Conservation (phyloP, 768 basidiomycete genomes). For the Amyloporia xantha region DNA sequence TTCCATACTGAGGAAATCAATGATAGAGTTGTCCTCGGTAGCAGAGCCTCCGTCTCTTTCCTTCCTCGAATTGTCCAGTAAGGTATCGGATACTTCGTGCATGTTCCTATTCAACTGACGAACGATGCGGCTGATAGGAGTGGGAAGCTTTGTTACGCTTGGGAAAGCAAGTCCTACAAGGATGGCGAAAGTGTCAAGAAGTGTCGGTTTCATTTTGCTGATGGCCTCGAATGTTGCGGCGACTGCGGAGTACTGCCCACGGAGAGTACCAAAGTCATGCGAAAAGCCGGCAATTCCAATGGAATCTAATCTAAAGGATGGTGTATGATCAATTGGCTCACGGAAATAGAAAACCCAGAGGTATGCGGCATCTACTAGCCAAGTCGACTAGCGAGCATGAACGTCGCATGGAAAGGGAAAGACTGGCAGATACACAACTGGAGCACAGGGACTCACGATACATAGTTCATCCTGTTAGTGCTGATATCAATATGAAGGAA, state of each 20-base stretch:
- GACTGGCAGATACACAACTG: too few species aligned
- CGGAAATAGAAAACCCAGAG: too few species aligned
- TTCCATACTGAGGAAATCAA: constrained; percentile 30
- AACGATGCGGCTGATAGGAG: constrained; percentile 18
- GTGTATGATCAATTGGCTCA: too few species aligned
- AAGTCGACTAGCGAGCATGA: too few species aligned
- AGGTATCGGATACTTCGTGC: constrained; percentile 26
- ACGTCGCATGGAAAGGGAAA: too few species aligned
- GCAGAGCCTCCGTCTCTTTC: too few species aligned
- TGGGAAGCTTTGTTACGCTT: constrained; percentile 27
- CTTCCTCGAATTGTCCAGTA: too few species aligned
- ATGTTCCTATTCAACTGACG: constrained; percentile 23
- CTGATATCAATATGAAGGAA: not conserved
- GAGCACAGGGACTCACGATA: constrained; percentile 39
- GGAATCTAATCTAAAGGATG: constrained; percentile 47
- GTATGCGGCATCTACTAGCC: too few species aligned
- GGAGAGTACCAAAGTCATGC: too few species aligned
- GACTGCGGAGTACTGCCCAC: constrained; percentile 38
- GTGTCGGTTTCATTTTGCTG: constrained; percentile 9
- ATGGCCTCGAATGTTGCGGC: constrained; percentile 20
- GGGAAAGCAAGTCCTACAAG: constrained; percentile 21
- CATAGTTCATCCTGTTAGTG: constrained; percentile 41
- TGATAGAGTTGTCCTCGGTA: too few species aligned
- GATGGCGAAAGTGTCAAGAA: constrained; percentile 10
- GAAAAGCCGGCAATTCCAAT: constrained; percentile 56